phyloP scores from a whole-genome alignment of 495 filamentous ascomycete species.

The Trypethelium eluteriae region DNA sequence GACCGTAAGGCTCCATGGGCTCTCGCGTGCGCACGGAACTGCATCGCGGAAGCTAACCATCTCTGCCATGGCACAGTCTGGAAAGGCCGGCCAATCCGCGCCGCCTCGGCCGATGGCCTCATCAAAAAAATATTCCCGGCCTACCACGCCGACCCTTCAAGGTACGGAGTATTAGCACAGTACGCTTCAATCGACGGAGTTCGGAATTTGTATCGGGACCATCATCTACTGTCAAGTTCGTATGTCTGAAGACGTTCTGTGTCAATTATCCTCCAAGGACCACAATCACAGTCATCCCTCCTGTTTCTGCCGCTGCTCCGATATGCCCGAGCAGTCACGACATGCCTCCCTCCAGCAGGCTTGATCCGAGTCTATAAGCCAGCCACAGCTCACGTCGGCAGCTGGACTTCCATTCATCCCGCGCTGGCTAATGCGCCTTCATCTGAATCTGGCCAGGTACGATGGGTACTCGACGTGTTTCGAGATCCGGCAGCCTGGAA shows the following conservation, averaged over 20 bases:
- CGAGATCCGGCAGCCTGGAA: neutral
- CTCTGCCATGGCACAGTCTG: neutral
- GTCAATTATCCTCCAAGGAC: neutral
- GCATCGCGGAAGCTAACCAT: neutral
- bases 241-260: neutral
- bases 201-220: too few relatives aligned
- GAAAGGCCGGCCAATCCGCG: neutral
- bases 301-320: too few relatives aligned
- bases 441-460: conserved; percentile 1
- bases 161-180: too few relatives aligned
- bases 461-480: neutral
- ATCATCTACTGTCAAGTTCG: too few relatives aligned
- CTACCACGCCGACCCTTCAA: too few relatives aligned
- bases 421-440: neutral
- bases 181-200: too few relatives aligned
- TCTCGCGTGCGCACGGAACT: neutral
- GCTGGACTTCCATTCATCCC: neutral
- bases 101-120: neutral
- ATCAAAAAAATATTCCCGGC: too few relatives aligned
- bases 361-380: neutral
- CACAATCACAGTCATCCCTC: too few relatives aligned
- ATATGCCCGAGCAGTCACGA: neutral
- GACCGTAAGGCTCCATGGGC: neutral
- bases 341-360: too few relatives aligned
- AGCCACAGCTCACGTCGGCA: neutral